A percentile compares a stretch with the other conserved stretches of the same genome.
Evolutionary conservation across 2,329 filamentous ascomycete species (phyloP).

Genomic region (Fusarium multiceps): DNA sequence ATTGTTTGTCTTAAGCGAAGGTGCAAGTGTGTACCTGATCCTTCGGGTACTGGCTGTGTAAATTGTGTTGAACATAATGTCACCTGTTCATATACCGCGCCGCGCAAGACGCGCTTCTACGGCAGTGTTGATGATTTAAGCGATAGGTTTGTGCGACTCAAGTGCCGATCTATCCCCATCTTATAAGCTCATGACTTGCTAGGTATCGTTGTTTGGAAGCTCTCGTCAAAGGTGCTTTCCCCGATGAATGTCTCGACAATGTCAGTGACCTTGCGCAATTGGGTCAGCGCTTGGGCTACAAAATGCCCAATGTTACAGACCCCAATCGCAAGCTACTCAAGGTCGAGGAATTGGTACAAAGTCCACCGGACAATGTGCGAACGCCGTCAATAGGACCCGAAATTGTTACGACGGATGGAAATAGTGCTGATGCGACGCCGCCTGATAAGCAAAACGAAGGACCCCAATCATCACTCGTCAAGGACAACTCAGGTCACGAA

Average conservation of each 20-base stretch:
- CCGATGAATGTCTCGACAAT: slow-evolving; percentile 47
- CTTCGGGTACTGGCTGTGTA: slow-evolving; percentile 47
- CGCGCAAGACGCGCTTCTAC: slow-evolving; percentile 53
- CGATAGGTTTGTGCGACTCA: slow-evolving; percentile 45
- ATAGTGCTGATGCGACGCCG: not conserved
- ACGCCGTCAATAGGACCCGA: slow-evolving; percentile 7
- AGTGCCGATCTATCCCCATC: not conserved
- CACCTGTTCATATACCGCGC: slow-evolving; percentile 51
- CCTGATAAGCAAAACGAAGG: slow-evolving; percentile 35
- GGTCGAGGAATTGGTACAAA: slow-evolving; percentile 31
- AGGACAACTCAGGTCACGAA: slow-evolving; percentile 50
- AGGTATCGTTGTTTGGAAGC: slow-evolving; percentile 53
- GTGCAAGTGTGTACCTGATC: slow-evolving; percentile 51
- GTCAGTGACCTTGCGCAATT: slow-evolving; percentile 48
- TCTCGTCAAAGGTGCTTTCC: slow-evolving; percentile 51
- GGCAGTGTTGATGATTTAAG: slow-evolving; percentile 53
- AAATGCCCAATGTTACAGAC: slow-evolving; percentile 50
- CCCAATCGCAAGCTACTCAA: slow-evolving; percentile 24
- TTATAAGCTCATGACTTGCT: not conserved
- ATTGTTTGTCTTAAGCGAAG: slow-evolving; percentile 42
- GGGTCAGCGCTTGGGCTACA: slow-evolving; percentile 47
- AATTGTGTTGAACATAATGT: slow-evolving; percentile 50
- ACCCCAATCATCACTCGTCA: slow-evolving; percentile 44
- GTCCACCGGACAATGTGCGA: not conserved
- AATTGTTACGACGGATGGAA: not conserved